phyloP scores from a whole-genome alignment of 257 asterid genomes.

The Solanum piurae region DNA sequence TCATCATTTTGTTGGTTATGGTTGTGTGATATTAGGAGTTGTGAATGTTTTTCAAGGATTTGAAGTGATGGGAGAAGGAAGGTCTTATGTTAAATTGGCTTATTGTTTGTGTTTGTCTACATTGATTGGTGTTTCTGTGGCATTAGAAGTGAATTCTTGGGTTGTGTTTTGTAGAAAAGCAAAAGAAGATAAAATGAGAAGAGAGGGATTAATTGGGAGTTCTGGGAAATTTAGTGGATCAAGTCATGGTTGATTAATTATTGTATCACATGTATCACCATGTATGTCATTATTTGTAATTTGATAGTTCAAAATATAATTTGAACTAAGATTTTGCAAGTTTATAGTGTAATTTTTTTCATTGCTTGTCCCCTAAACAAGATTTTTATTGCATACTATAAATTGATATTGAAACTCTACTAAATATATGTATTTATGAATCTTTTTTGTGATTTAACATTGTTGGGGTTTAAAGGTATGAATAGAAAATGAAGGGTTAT shows the following conservation, averaged over 20 bases:
- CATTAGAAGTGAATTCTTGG: conserved; percentile 91
- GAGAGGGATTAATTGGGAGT: conserved; percentile 61
- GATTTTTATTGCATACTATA: background rate
- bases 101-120: conserved; percentile 68
- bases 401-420: background rate
- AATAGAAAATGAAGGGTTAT: background rate
- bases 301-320: background rate
- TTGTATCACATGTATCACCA: background rate
- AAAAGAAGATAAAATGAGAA: conserved; percentile 73
- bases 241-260: conserved; percentile 6
- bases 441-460: background rate
- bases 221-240: conserved; percentile 50
- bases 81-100: conserved; percentile 37
- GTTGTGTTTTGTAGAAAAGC: conserved; percentile 76
- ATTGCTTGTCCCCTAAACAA: background rate
- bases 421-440: background rate
- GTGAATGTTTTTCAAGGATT: conserved; percentile 86
- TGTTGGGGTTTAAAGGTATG: background rate
- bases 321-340: background rate
- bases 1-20: conserved; percentile 90
- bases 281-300: background rate
- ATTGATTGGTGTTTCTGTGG: conserved; percentile 56
- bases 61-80: conserved; percentile 56
- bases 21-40: conserved; percentile 64
- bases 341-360: background rate